Evolutionary conservation across 148 eudicot genomes (phyloP).

Genomic region (Cornus suecica): DNA sequence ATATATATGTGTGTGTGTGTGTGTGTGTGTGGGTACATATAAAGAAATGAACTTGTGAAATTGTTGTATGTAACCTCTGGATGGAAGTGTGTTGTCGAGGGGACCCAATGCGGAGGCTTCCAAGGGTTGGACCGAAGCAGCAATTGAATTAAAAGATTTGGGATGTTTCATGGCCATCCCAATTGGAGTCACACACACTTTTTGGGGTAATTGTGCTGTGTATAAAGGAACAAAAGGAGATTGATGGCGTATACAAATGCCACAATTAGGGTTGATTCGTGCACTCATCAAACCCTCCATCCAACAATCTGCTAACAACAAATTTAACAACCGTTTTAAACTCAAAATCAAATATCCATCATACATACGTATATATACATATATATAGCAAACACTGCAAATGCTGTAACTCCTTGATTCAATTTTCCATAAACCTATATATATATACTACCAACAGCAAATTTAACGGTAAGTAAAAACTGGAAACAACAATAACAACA

Average conservation of each 20-base stretch:
- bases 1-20: too few species aligned
- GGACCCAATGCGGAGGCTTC: conserved; percentile 38
- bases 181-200: conserved; percentile 29
- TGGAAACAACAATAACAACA: not conserved
- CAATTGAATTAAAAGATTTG: conserved; percentile 35
- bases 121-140: conserved; percentile 54
- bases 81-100: conserved; percentile 68
- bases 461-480: too few species aligned
- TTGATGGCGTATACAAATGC: conserved; percentile 21
- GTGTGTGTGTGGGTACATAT: too few species aligned
- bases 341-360: conserved; percentile 8
- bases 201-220: conserved; percentile 19
- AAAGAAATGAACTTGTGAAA: not conserved
- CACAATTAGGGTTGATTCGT: conserved; percentile 28
- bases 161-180: conserved; percentile 35
- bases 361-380: too few species aligned
- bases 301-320: conserved; percentile 27
- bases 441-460: not conserved
- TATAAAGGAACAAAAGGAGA: conserved; percentile 25
- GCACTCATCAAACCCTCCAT: conserved; percentile 72
- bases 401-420: not conserved
- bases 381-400: not conserved
- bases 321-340: not conserved
- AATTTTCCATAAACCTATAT: not conserved
- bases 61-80: conserved; percentile 53